Evolutionary conservation across 257 asterid species (phyloP).

Genomic region (Linaria vulgaris): DNA sequence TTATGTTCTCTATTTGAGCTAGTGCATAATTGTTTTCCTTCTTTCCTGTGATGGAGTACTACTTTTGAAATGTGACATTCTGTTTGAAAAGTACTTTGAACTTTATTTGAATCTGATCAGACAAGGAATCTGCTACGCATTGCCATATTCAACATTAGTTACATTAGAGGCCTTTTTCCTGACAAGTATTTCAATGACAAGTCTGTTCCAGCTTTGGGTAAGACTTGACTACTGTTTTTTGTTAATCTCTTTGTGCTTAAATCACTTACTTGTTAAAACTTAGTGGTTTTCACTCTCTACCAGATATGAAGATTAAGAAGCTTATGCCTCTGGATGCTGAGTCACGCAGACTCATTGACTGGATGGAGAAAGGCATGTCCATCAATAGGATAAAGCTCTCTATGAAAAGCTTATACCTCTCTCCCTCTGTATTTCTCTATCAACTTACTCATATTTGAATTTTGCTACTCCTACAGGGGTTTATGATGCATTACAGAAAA

Average conservation of each 20-base stretch:
- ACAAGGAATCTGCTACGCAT: constrained; percentile 91
- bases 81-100: constrained; percentile 23
- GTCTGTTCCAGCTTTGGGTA: constrained; percentile 91
- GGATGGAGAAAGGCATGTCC: constrained; percentile 93
- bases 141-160: constrained; percentile 95
- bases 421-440: constrained; percentile 5
- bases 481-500: constrained; percentile 89
- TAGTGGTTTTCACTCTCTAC: constrained; percentile 23
- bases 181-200: constrained; percentile 91
- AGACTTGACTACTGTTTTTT: too few relatives aligned
- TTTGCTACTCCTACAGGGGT: constrained; percentile 54
- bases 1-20: too few relatives aligned
- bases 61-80: too few relatives aligned
- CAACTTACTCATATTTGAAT: constrained; percentile 12
- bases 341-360: constrained; percentile 90
- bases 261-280: too few relatives aligned
- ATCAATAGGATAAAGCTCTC: constrained; percentile 7
- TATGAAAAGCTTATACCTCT: constrained; percentile 13
- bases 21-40: too few relatives aligned
- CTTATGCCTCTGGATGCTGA: constrained; percentile 98
- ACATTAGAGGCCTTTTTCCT: constrained; percentile 94
- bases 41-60: too few relatives aligned
- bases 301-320: constrained; percentile 96
- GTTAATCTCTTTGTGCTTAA: too few relatives aligned
- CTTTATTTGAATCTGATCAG: constrained; percentile 42